Base-by-base conservation (phyloP, 2,329 filamentous ascomycete species). In the Botrytis aclada region DNA sequence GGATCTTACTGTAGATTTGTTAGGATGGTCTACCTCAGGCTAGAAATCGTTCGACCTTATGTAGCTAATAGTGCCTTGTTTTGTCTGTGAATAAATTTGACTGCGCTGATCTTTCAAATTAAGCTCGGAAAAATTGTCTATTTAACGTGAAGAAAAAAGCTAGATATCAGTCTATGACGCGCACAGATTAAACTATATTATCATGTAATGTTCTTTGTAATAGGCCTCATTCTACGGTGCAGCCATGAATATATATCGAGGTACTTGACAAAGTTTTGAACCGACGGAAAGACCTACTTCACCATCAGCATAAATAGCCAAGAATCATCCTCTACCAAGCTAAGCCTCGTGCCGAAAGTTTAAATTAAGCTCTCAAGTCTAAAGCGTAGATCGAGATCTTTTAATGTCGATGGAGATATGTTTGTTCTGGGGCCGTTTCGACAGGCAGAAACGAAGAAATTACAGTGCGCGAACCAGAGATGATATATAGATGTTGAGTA, bases 151-250 rank as follows among this genome's bases (percentile, higher is more conserved):
- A n/a, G 25, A 7, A 16, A n/a, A n/a, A 54, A n/a, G 20, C 10
- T 4, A 16, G 12, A n/a, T 54, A 20, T 16, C 25, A 25, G 47
- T n/a, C 0, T 7, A n/a, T n/a, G 47, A 54, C 2, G 5, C 12
- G 22, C 47, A 51, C 25, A n/a, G 47, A 51, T 51, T 3, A n/a
- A 14, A 51, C 22, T 51, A n/a, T 4, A 51, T n/a, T n/a, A 6
- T n/a, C 47, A 51, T n/a, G 12, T 16, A 14, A 51, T 1, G 25
- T 51, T 12, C 4, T 3, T 51, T n/a, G 0, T 51, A 51, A n/a
- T n/a, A n/a, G 4, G 25, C 25, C 25, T 0, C 2, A n/a, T n/a
- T n/a, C 12, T n/a, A 51, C 10, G 12, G 16, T 6, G 25, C 10
- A 51, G 14, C 10, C 12, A n/a, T 51, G 47, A 12, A 3, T 51